Conservation (phyloP, 495 filamentous ascomycete genomes). For the Xylaria flabelliformis region DNA sequence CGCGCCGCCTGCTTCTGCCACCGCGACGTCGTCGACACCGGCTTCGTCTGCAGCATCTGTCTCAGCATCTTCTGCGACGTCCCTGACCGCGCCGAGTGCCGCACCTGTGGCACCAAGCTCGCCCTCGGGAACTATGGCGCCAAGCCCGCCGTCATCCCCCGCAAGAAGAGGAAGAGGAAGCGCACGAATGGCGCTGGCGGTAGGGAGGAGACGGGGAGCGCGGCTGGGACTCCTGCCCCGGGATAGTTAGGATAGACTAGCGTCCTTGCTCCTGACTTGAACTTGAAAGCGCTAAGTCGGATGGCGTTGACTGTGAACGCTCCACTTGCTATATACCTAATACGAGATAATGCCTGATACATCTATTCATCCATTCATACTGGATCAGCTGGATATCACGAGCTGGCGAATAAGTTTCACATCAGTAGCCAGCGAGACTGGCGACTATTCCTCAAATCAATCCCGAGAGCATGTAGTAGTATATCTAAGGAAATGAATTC, state of each 20-base stretch:
- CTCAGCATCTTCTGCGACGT: conserved; percentile 72
- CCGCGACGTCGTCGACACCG: conserved; percentile 85
- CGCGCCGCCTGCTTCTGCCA: conserved; percentile 98
- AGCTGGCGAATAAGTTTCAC: background rate
- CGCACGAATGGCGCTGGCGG: conserved; percentile 41
- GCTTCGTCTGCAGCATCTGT: conserved; percentile 95
- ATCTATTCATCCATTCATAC: background rate
- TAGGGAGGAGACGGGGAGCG: conserved; percentile 51
- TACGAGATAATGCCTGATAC: background rate
- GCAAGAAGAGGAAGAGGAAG: conserved; percentile 73
- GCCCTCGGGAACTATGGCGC: conserved; percentile 75
- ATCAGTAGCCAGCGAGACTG: background rate
- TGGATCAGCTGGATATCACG: background rate
- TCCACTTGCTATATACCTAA: background rate
- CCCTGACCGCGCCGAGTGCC: conserved; percentile 67
- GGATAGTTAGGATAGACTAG: background rate
- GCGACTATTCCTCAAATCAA: background rate
- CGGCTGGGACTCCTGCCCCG: conserved; percentile 46
- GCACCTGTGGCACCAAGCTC: conserved; percentile 90
- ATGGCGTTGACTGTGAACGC: background rate
- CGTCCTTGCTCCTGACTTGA: background rate
- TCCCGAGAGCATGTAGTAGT: too few species aligned
- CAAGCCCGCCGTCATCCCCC: conserved; percentile 75
- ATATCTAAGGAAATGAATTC: conserved; percentile 10
- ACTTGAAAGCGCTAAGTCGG: background rate